Conservation (phyloP, 768 basidiomycete species). For the Rhodotorula babjevae region DNA sequence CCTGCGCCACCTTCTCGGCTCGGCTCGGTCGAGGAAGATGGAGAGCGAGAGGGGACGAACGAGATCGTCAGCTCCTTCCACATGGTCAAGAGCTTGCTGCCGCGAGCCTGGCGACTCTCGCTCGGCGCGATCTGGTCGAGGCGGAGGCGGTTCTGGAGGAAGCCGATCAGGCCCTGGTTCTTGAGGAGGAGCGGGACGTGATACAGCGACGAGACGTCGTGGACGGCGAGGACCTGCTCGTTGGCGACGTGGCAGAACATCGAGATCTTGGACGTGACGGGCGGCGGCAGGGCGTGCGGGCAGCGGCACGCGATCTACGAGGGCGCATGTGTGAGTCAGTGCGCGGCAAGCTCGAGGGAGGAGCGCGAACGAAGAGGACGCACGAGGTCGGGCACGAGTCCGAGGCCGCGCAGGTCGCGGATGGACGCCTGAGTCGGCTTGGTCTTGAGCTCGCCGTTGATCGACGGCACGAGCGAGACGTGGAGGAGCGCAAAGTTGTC, state of each 20-base stretch:
- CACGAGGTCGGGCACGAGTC: conserved; percentile 77
- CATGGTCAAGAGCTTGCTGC: conserved; percentile 60
- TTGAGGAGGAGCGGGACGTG: conserved; percentile 89
- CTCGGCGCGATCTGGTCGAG: conserved; percentile 58
- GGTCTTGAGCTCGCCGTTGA: conserved; percentile 98
- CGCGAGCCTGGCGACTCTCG: conserved; percentile 58
- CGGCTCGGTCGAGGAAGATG: not conserved
- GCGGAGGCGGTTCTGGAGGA: conserved; percentile 74
- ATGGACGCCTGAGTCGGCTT: conserved; percentile 98
- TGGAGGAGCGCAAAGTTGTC: conserved; percentile 96
- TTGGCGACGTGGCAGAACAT: conserved; percentile 97
- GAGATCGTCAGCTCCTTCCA: conserved; percentile 81
- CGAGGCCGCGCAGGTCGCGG: conserved; percentile 83
- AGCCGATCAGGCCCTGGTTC: conserved; percentile 85
- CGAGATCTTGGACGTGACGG: conserved; percentile 91
- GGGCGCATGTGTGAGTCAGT: conserved; percentile 50
- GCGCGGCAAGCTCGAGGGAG: too few relatives aligned
- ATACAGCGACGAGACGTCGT: conserved; percentile 93
- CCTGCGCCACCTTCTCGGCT: not conserved
- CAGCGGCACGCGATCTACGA: conserved; percentile 76
- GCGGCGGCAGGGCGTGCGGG: conserved; percentile 69
- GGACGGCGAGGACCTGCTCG: conserved; percentile 83
- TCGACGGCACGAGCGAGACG: conserved; percentile 95
- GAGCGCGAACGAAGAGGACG: not conserved
- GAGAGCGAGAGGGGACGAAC: conserved; percentile 47